A percentile compares a stretch with the other conserved stretches of the same genome.
Evolutionary conservation across 2,329 filamentous ascomycete species (phyloP).

Genomic region (Westerdykella sp.): DNA sequence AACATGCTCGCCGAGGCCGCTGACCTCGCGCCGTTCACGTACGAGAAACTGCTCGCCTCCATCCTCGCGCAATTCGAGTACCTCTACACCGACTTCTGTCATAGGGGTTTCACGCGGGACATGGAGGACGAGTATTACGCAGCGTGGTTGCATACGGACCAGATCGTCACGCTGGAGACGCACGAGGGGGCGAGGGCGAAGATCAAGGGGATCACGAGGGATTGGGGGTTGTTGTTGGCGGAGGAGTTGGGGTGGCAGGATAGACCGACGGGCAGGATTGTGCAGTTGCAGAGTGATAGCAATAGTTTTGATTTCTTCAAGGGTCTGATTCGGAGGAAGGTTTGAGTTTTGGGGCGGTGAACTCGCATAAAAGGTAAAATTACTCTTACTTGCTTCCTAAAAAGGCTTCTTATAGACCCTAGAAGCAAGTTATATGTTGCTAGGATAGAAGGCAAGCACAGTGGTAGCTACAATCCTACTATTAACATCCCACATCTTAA

Average conservation of each 20-base stretch:
- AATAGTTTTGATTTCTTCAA: constrained; percentile 98
- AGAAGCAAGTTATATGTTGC: no score
- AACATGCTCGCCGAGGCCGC: constrained; percentile 56
- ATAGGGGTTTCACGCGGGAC: constrained; percentile 64
- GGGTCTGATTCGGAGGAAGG: constrained; percentile 75
- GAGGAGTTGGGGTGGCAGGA: constrained; percentile 75
- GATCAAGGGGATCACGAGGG: constrained; percentile 81
- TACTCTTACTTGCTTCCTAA: no score
- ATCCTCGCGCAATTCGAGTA: constrained; percentile 73
- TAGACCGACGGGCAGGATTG: constrained; percentile 66
- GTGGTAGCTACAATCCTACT: no score
- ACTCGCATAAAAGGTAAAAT: no score
- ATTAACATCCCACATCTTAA: no score
- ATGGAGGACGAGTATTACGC: constrained; percentile 61
- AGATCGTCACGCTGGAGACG: constrained; percentile 69
- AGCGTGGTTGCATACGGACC: constrained; percentile 69
- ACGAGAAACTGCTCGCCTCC: constrained; percentile 75
- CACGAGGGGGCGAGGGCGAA: constrained; percentile 68
- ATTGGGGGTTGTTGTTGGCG: constrained; percentile 81
- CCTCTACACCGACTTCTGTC: constrained; percentile 68
- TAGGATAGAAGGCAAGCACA: no score
- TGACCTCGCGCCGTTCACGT: constrained; percentile 52
- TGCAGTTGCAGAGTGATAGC: constrained; percentile 87
- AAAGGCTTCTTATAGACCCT: no score
- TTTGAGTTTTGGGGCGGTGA: constrained; percentile 35